Evolutionary conservation across 2,329 filamentous ascomycete genomes (phyloP), one percentile per base, ranked within the genome.

Genomic region (Exophiala phaeomuriformis): DNA sequence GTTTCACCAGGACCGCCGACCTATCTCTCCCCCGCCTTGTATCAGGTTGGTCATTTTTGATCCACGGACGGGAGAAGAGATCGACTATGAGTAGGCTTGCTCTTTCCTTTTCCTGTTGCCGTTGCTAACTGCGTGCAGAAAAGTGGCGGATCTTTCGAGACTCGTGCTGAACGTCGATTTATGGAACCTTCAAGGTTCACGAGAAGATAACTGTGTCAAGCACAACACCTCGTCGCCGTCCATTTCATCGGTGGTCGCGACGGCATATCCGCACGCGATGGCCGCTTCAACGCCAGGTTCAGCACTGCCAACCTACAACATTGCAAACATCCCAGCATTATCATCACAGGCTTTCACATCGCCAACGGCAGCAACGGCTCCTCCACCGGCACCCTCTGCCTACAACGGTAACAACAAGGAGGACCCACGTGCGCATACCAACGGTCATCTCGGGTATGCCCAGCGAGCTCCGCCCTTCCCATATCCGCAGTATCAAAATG

Each of bases 11-110:
- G 93, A 98, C 70, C 87, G 93, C 61, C 81, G 93, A 60, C 93
- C 93, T 29, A 96, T 98, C 64, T 97, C 93, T 30, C 91, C 93
- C 9, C 93, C 93, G 27, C 91, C 93, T 2, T 96, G 91, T 69
- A 86, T 97, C 49, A 81, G 86, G 59, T 79, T 97, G 8, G 77
- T 93, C 37, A 85, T 97, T 48, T 82, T 79, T 57, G 88, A 96
- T 68, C 74, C 79, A 40, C 71, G 72, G 10, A 90, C 88, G 0
- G 84, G 86, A 27, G 84, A 88, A 65, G 89, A 95, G 67, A 80
- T 95, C 41, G 86, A 93, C 68, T 85, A 84, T 73, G 88, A 86
- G 87, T 91, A 77, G 65, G 85, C 58, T 27, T 2, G 27, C 31
- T 9, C 7, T n/a, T 27, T 44, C 29, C 50, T 56, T 40, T 47